Conservation (phyloP, 2,329 filamentous ascomycete genomes). For the Acrodontium crateriforme region DNA sequence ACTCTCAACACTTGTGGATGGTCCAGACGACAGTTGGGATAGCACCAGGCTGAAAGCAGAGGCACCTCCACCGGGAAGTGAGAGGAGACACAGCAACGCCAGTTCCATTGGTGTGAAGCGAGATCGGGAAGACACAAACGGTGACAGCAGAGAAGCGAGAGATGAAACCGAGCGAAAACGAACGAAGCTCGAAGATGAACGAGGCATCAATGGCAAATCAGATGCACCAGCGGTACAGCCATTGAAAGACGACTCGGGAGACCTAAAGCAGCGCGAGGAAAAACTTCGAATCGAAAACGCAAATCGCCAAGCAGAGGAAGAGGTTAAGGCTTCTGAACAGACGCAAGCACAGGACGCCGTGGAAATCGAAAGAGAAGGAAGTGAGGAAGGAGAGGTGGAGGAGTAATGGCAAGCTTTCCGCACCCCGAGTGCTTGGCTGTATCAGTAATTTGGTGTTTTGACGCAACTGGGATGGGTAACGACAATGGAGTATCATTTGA, state of each 20-base stretch:
- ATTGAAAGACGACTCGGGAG: slow-evolving; percentile 3
- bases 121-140: slow-evolving; percentile 11
- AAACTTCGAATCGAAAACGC: slow-evolving; percentile 15
- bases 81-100: slow-evolving; percentile 17
- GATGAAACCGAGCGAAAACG: slow-evolving; percentile 1
- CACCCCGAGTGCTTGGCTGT: too few relatives aligned
- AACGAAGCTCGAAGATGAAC: neutral
- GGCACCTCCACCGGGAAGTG: slow-evolving; percentile 15
- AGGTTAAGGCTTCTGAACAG: slow-evolving; percentile 6
- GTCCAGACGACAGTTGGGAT: slow-evolving; percentile 16
- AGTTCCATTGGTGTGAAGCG: slow-evolving; percentile 19
- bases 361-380: slow-evolving; percentile 16
- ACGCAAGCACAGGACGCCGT: slow-evolving; percentile 3
- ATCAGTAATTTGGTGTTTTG: too few relatives aligned
- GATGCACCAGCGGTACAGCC: slow-evolving; percentile 1
- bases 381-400: slow-evolving; percentile 36
- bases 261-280: slow-evolving; percentile 16
- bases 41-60: slow-evolving; percentile 17
- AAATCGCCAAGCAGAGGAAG: slow-evolving; percentile 13
- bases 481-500: too few relatives aligned
- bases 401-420: slow-evolving; percentile 25
- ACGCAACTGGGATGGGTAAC: too few relatives aligned
- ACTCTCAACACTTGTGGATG: slow-evolving; percentile 24
- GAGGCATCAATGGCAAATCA: slow-evolving; percentile 4
- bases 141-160: slow-evolving; percentile 3